These are phyloP conservation scores for Phanerochaete carnosa DNA, from an alignment of 768 basidiomycete species.

Conservation along the genomic window DNA sequence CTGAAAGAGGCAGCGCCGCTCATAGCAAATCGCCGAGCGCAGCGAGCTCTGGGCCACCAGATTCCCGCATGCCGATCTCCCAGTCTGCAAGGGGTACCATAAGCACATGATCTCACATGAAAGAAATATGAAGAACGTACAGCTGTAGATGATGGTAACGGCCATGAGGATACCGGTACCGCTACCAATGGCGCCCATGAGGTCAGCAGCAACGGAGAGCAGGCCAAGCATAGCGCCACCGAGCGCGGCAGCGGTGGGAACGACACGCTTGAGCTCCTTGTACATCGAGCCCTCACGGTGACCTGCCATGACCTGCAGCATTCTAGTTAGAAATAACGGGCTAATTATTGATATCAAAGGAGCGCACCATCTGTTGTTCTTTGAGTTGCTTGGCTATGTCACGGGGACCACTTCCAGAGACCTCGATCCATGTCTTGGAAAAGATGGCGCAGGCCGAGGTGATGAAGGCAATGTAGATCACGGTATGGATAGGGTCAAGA, in stretches of 20 bases:
- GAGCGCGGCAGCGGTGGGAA: slow-evolving; percentile 96
- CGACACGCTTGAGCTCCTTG: slow-evolving; percentile 97
- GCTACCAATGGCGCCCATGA: slow-evolving; percentile 94
- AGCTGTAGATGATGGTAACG: slow-evolving; percentile 93
- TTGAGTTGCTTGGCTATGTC: slow-evolving; percentile 98
- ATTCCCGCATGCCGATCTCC: slow-evolving; percentile 93
- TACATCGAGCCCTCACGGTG: slow-evolving; percentile 98
- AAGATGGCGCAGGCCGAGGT: slow-evolving; percentile 93
- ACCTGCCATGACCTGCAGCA: slow-evolving; percentile 31
- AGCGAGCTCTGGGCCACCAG: slow-evolving; percentile 79
- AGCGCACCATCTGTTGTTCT: slow-evolving; percentile 88
- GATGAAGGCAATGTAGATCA: slow-evolving; percentile 89
- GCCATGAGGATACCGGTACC: slow-evolving; percentile 98
- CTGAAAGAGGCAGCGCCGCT: slow-evolving; percentile 12
- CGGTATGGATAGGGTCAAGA: slow-evolving; percentile 91
- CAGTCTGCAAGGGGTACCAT: slow-evolving; percentile 55
- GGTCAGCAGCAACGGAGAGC: slow-evolving; percentile 85
- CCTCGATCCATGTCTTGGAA: slow-evolving; percentile 99
- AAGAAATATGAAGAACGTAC: slow-evolving; percentile 21
- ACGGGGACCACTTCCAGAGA: slow-evolving; percentile 91
- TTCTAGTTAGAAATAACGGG: neutral
- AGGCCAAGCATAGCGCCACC: slow-evolving; percentile 96
- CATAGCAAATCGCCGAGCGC: slow-evolving; percentile 76
- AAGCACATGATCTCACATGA: neutral
- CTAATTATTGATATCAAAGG: neutral